A percentile compares a stretch with the other conserved stretches of the same genome.
Conservation (phyloP, 2,329 filamentous ascomycete species). For the Orbilia ellipsospora region DNA sequence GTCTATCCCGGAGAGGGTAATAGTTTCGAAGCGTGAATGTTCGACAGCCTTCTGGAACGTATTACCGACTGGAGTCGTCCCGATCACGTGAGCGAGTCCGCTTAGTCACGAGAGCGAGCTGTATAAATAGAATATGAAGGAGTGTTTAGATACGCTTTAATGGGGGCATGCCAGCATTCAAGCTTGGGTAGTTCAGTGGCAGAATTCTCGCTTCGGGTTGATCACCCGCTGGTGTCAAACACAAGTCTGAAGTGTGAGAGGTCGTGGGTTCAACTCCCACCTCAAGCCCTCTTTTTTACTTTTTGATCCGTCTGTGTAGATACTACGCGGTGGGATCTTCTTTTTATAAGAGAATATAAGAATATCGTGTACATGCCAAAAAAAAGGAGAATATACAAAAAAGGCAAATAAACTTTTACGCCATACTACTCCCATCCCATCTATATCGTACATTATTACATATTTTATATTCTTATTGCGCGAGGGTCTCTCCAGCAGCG, state of each 20-base stretch:
- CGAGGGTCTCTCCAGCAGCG: conserved; percentile 47
- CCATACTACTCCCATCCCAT: conserved; percentile 19
- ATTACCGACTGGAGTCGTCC: neutral
- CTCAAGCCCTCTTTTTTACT: conserved; percentile 32
- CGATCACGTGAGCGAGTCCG: neutral
- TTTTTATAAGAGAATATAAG: too few species aligned
- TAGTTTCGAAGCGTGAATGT: conserved; percentile 11
- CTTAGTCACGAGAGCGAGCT: neutral
- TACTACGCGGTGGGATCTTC: too few species aligned
- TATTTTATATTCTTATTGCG: neutral
- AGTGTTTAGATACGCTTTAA: neutral
- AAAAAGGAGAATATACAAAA: too few species aligned
- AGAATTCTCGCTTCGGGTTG: conserved; percentile 52
- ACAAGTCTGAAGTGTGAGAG: conserved; percentile 42
- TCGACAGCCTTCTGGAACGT: conserved; percentile 53
- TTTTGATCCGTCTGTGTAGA: conserved; percentile 5
- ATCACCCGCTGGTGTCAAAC: conserved; percentile 15
- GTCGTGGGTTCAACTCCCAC: conserved; percentile 44
- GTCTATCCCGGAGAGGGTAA: neutral
- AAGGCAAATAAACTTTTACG: conserved; percentile 21
- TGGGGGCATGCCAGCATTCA: neutral
- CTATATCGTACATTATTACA: conserved; percentile 25
- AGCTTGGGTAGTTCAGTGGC: conserved; percentile 49
- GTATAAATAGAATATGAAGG: too few species aligned
- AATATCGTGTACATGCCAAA: too few species aligned